Evolutionary conservation across 2,329 filamentous ascomycete genomes (phyloP), one percentile per base, ranked within the genome.

Genomic region (Pestalotiopsis sp.): DNA sequence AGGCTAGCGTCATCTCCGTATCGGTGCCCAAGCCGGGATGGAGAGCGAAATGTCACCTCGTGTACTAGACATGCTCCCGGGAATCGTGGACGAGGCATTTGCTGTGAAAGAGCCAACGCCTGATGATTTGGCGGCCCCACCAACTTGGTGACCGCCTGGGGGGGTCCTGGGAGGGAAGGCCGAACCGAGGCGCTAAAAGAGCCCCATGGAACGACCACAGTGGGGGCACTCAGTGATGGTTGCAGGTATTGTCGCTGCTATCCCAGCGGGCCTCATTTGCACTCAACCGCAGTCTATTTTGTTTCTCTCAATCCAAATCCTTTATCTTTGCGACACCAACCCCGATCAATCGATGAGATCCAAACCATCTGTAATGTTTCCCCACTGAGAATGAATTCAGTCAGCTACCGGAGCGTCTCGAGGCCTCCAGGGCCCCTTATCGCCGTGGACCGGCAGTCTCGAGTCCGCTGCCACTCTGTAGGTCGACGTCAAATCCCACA

Each of bases 301-400:
- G 9, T 30, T 30, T 30, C 30, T 30, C 30, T 30, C 30, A 1
- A 7, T 30, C 30, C 7, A 30, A 30, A 9, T 30, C 30, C 30
- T 30, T 7, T 30, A 30, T 30, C 7, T 9, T 9, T 30, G 30
- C 7, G 6, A 30, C 2, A 9, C 9, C 7, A 30, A 9, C 13
- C 44, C 77, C 72, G 5, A 52, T 20, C 17, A 52, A n/a, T 52
- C 44, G 6, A 52, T 52, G 6, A 52, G 22, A 5, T 52, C n/a
- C n/a, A 52, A 3, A 9, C 14, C 44, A 52, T 20, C 20, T n/a
- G 44, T 52, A 7, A 22, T 1, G 44, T 52, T 52, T 3, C 44
- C 44, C 44, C 44, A 52, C 6, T n/a, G 44, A 20, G 44, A 52
- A n/a, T 52, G 44, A 52, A 52, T 52, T n/a, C 44, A 52, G 44